A percentile compares a stretch with the other conserved stretches of the same genome.
These are phyloP conservation scores for Piper betle DNA, from an alignment of 164 flowering plant species.

Conservation along the genomic window DNA sequence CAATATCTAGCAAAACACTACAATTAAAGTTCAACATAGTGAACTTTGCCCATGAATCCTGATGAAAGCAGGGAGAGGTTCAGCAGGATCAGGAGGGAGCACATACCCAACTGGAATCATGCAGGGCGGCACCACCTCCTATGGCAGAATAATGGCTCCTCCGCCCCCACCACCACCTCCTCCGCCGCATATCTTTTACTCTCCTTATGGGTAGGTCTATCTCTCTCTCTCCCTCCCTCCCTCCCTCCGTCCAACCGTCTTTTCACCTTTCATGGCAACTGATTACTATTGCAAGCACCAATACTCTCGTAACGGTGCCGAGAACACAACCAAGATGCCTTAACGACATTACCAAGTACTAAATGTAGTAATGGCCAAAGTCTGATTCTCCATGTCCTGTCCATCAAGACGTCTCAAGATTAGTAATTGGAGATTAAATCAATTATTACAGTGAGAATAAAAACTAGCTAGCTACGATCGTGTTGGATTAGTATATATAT, in stretches of 20 bases:
- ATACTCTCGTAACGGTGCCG: no score
- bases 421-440: no score
- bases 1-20: background rate
- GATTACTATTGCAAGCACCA: no score
- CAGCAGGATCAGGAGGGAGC: slow-evolving; percentile 54
- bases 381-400: no score
- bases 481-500: no score
- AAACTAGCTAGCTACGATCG: no score
- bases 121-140: slow-evolving; percentile 4
- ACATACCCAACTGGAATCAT: slow-evolving; percentile 19
- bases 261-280: background rate
- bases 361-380: background rate
- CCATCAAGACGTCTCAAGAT: no score
- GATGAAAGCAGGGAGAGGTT: slow-evolving; percentile 3
- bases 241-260: background rate
- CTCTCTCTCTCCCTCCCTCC: background rate
- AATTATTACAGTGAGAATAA: no score
- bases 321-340: background rate
- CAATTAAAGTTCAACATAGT: no score
- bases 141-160: slow-evolving; percentile 2
- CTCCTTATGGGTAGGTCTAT: slow-evolving; percentile 15
- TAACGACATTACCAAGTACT: background rate
- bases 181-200: slow-evolving; percentile 12
- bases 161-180: slow-evolving; percentile 15
- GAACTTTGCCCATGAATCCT: no score